phyloP scores from a whole-genome alignment of 805 yeast genomes.

The Pichia membranifaciens region DNA sequence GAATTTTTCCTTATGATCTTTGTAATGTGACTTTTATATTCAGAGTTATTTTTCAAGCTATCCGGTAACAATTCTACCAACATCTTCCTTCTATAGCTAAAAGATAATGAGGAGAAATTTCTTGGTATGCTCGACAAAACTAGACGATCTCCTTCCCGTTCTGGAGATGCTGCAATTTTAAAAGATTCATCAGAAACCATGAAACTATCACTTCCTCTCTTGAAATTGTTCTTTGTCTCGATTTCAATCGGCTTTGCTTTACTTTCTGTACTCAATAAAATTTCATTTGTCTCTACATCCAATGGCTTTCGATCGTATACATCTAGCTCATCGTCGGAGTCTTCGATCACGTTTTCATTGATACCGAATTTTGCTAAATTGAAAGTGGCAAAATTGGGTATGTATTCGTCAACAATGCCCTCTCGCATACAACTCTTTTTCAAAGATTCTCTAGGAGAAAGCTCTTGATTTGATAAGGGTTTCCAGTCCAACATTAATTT shows the following conservation, averaged over 20 bases:
- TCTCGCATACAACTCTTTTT: conserved; percentile 1
- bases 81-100: conserved; percentile 42
- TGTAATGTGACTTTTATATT: conserved; percentile 28
- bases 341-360: conserved; percentile 11
- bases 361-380: conserved; percentile 19
- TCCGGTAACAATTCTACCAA: conserved; percentile 27
- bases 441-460: neutral
- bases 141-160: conserved; percentile 35
- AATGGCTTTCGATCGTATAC: neutral
- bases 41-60: conserved; percentile 21
- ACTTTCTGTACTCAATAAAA: conserved; percentile 3
- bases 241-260: conserved; percentile 28
- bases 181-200: conserved; percentile 19
- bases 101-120: conserved; percentile 45
- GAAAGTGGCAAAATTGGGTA: conserved; percentile 54
- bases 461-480: neutral
- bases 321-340: conserved; percentile 6
- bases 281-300: neutral
- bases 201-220: conserved; percentile 6
- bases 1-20: conserved; percentile 28
- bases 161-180: conserved; percentile 28
- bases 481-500: conserved; percentile 1
- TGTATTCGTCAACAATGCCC: conserved; percentile 71
- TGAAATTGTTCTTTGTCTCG: neutral
- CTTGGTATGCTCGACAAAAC: conserved; percentile 41